Evolutionary conservation across 495 filamentous ascomycete species (phyloP).

Genomic region (Haplographium delicatum): DNA sequence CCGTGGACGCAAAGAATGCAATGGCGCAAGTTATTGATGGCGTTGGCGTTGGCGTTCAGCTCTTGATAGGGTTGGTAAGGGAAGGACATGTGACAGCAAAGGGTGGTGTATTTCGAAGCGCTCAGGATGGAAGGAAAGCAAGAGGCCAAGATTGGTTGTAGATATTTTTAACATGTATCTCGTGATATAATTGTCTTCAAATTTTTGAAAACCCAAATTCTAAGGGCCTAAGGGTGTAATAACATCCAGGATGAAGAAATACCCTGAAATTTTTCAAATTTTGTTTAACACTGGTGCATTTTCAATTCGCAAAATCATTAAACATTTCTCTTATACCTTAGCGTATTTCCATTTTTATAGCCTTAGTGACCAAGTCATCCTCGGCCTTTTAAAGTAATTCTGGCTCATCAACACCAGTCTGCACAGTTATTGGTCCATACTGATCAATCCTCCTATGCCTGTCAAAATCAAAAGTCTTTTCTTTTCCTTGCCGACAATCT

Average conservation of each 20-base stretch:
- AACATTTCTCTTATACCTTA: too few species aligned
- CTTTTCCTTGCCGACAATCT: slow-evolving; percentile 39
- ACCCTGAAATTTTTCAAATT: too few species aligned
- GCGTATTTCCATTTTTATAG: too few species aligned
- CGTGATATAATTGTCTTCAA: background rate
- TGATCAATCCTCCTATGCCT: slow-evolving; percentile 42
- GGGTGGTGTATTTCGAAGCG: slow-evolving; percentile 30
- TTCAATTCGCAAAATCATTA: background rate
- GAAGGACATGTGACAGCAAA: slow-evolving; percentile 33
- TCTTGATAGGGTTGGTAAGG: slow-evolving; percentile 28
- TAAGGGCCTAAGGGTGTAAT: too few species aligned
- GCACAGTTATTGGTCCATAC: slow-evolving; percentile 35
- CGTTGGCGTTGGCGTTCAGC: slow-evolving; percentile 26
- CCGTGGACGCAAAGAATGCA: slow-evolving; percentile 30
- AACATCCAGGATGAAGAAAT: too few species aligned
- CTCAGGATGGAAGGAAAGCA: slow-evolving; percentile 25
- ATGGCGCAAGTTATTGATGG: slow-evolving; percentile 34
- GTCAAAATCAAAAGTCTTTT: slow-evolving; percentile 41
- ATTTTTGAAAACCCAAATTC: too few species aligned
- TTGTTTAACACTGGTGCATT: too few species aligned
- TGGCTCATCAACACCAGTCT: slow-evolving; percentile 42
- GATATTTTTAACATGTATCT: background rate
- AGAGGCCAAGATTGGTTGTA: slow-evolving; percentile 30
- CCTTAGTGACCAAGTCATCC: too few species aligned
- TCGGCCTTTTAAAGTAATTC: slow-evolving; percentile 11